These are phyloP conservation scores for Uncinocarpus reesii DNA, from an alignment of 2,329 filamentous ascomycete species.

Conservation along the genomic window DNA sequence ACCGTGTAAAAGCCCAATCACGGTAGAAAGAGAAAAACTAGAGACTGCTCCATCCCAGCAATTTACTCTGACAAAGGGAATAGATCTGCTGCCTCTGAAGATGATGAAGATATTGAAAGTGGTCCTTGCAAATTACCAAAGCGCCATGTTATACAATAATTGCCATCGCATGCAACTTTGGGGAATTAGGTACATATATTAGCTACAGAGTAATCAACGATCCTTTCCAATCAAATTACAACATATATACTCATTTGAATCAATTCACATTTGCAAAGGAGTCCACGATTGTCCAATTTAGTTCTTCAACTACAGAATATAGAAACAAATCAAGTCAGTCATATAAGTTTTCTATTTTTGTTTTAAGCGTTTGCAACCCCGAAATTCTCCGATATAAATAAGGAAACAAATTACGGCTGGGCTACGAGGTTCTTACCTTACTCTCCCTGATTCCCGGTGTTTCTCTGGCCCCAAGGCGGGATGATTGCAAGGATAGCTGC, in stretches of 20 bases:
- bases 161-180: not conserved
- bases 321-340: no score
- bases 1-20: conserved; percentile 42
- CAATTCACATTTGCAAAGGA: no score
- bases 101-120: not conserved
- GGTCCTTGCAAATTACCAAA: not conserved
- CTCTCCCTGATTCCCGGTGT: not conserved
- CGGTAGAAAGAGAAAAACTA: conserved; percentile 44
- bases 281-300: no score
- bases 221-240: no score
- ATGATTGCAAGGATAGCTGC: conserved; percentile 12
- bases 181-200: no score
- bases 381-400: not conserved
- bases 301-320: no score
- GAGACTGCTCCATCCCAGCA: conserved; percentile 20
- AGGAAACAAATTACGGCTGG: not conserved
- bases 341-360: no score
- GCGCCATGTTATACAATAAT: not conserved
- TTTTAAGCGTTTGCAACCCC: not conserved
- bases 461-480: conserved; percentile 8
- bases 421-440: no score
- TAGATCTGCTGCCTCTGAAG: not conserved
- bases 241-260: no score
- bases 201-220: no score
- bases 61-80: not conserved